These are phyloP conservation scores for Daldinia sp. DNA, from an alignment of 2,329 filamentous ascomycete species.

Conservation along the genomic window DNA sequence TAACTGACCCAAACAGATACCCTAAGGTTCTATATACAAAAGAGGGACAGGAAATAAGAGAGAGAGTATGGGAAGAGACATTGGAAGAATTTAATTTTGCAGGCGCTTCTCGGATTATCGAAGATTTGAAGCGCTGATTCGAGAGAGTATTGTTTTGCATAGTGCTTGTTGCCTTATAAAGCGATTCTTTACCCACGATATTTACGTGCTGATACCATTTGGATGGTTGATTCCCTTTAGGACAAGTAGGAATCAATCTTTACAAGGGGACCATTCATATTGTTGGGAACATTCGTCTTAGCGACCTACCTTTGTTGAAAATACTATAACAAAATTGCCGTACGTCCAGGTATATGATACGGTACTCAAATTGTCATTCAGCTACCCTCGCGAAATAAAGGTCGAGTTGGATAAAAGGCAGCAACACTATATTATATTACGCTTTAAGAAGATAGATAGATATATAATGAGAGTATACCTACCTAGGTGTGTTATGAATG, in stretches of 20 bases:
- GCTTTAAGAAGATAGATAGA: not conserved
- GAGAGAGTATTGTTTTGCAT: not conserved
- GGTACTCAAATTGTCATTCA: too few relatives aligned
- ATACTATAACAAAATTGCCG: not conserved
- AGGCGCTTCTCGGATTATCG: slow-evolving; percentile 42
- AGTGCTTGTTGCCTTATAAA: not conserved
- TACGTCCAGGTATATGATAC: too few relatives aligned
- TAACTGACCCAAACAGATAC: slow-evolving; percentile 41
- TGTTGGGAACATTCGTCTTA: too few relatives aligned
- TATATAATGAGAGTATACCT: not conserved
- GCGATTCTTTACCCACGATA: not conserved
- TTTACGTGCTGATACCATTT: not conserved
- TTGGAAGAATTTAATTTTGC: slow-evolving; percentile 49
- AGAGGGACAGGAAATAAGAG: slow-evolving; percentile 38
- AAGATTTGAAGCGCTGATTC: slow-evolving; percentile 37
- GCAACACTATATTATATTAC: not conserved
- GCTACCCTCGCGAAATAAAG: not conserved
- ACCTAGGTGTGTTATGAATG: not conserved
- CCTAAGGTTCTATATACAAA: slow-evolving; percentile 44
- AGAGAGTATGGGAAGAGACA: slow-evolving; percentile 49
- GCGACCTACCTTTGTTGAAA: not conserved
- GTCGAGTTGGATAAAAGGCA: not conserved
- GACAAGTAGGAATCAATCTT: not conserved
- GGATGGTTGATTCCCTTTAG: not conserved
- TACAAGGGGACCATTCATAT: too few relatives aligned